Evolutionary conservation across 768 basidiomycete genomes (phyloP).

Genomic region (Artomyces pyxidatus): DNA sequence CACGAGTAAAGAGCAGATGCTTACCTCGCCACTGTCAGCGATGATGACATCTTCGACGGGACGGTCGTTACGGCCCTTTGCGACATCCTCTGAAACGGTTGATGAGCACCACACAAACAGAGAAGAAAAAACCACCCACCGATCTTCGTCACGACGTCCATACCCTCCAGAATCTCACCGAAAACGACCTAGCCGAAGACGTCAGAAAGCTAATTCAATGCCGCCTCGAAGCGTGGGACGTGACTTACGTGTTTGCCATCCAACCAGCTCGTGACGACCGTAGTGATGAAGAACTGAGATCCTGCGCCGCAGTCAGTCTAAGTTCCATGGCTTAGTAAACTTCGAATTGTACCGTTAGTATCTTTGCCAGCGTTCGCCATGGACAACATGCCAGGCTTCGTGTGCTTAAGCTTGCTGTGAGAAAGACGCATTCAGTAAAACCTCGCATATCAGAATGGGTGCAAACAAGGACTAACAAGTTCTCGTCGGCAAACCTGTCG

Average conservation of each 20-base stretch:
- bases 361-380: conserved; percentile 95
- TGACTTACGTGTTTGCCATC: conserved; percentile 75
- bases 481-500: conserved; percentile 88
- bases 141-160: conserved; percentile 75
- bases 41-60: conserved; percentile 77
- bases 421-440: background rate
- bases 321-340: too few species aligned
- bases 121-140: too few species aligned
- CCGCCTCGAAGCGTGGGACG: background rate
- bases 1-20: conserved; percentile 6
- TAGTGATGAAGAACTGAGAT: conserved; percentile 94
- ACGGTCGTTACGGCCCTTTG: conserved; percentile 63
- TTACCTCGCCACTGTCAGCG: conserved; percentile 81
- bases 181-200: conserved; percentile 67
- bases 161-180: conserved; percentile 85
- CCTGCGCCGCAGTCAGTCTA: conserved; percentile 38
- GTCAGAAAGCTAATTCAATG: conserved; percentile 11
- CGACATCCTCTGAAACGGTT: conserved; percentile 60
- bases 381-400: conserved; percentile 76
- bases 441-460: background rate
- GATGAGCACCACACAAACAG: too few species aligned
- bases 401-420: conserved; percentile 88
- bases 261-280: conserved; percentile 79
- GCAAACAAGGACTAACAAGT: conserved; percentile 54
- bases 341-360: conserved; percentile 93